Evolutionary conservation across 208 protist genomes (phyloP), one percentile per base, ranked within the genome.

Genomic region (Crithidia thermophila): DNA sequence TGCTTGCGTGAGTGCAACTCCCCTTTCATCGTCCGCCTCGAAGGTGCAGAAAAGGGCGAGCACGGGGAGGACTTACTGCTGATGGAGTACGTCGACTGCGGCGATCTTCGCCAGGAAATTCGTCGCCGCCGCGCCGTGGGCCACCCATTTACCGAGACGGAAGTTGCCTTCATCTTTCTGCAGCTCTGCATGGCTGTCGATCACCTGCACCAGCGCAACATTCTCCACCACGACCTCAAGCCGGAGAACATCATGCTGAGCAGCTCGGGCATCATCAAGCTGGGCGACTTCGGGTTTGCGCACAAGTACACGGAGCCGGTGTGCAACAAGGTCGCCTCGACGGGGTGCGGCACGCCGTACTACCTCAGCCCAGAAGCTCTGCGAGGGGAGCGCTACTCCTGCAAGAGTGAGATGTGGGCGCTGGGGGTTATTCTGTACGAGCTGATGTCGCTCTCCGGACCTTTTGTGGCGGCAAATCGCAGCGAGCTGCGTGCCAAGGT

Each of bases 211-310:
- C 70, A 65, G 13, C 72, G 80, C n/a, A 58, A 70, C 37, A 91
- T 96, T 25, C 60, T 95, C 4, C 95, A 98, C 68, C 83, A 95
- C 14, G 95, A 98, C 76, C 60, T 98, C 28, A 98, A 97, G 56
- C 94, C 94, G 21, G 83, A 91, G 64, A 97, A 97, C 72, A 72
- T 98, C 10, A 67, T 97, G 53, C 65, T 98, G 18, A 85, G 63
- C 42, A 85, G 67, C 39, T 83, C 79, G 27, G 87, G 90, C 31
- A 46, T 89, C 37, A 49, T 91, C 36, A 95, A 95, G 67, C 64
- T 95, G 5, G 90, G 74, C 6, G 90, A 95, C 73, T 95, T 95
- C 71, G 85, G 85, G 23, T 86, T 91, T 33, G 79, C 70, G 28
- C 77, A 77, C 33, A 72, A 81, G 53, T 78, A 83, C 47, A 66